Conservation (phyloP, 148 eudicot species). For the Rhododendron vialii region DNA sequence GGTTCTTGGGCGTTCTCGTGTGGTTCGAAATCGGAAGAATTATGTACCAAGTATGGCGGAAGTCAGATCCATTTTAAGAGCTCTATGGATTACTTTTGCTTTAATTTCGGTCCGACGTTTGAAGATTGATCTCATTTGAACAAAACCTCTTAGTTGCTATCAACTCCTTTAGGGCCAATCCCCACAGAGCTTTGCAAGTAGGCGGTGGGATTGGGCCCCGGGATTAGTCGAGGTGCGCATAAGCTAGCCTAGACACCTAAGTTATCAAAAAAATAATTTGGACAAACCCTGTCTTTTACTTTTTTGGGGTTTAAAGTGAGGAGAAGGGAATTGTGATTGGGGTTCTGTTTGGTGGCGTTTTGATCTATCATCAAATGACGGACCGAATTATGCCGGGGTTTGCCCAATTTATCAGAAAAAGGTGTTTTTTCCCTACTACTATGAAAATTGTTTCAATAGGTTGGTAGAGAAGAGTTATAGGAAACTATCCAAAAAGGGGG, state of each 20-base stretch:
- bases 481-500: background rate
- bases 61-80: background rate
- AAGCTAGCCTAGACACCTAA: background rate
- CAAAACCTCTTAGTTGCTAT: background rate
- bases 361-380: no score
- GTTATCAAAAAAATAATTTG: background rate
- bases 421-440: background rate
- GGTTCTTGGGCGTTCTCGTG: background rate
- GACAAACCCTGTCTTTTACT: background rate
- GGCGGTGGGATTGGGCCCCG: background rate
- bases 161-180: background rate
- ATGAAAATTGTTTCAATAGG: background rate
- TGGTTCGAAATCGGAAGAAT: background rate
- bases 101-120: background rate
- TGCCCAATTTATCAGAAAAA: background rate
- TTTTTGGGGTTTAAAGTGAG: background rate
- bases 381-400: background rate
- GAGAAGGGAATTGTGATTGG: background rate
- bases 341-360: background rate
- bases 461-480: background rate
- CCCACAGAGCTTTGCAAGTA: background rate
- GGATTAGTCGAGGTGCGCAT: no score
- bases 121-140: background rate
- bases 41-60: background rate
- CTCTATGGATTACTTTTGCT: background rate